phyloP scores from a whole-genome alignment of 805 yeast species.

The Candida sakaeoensis region DNA sequence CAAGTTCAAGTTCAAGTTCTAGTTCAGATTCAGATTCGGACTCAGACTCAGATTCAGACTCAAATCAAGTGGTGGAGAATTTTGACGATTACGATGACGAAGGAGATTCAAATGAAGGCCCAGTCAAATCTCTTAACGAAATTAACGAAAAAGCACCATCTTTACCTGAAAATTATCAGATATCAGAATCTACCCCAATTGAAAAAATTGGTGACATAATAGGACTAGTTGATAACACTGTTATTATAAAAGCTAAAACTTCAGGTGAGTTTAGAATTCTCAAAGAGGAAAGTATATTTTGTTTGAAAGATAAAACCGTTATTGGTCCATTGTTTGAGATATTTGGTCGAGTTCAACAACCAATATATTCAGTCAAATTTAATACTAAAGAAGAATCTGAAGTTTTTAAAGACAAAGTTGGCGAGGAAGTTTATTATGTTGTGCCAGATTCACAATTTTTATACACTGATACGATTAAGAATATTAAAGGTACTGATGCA shows the following conservation, averaged over 20 bases:
- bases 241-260: constrained; percentile 63
- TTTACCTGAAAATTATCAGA: constrained; percentile 62
- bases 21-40: constrained; percentile 17
- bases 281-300: constrained; percentile 75
- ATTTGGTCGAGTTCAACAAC: constrained; percentile 81
- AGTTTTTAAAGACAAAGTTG: constrained; percentile 45
- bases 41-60: constrained; percentile 28
- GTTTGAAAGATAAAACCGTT: constrained; percentile 65
- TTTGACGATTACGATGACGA: constrained; percentile 45
- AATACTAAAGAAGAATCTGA: constrained; percentile 47
- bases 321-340: constrained; percentile 83
- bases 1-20: constrained; percentile 12
- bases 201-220: constrained; percentile 68
- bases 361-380: constrained; percentile 75
- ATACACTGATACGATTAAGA: constrained; percentile 67
- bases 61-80: constrained; percentile 59
- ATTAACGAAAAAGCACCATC: constrained; percentile 62
- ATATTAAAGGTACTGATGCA: constrained; percentile 86
- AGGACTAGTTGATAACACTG: constrained; percentile 66
- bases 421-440: constrained; percentile 65
- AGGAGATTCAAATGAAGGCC: constrained; percentile 47
- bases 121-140: constrained; percentile 79
- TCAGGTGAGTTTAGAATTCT: constrained; percentile 86
- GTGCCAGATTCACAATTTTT: constrained; percentile 78
- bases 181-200: constrained; percentile 60